Evolutionary conservation across 129 eudicot species (phyloP).

Genomic region (Scalesia atractyloides): DNA sequence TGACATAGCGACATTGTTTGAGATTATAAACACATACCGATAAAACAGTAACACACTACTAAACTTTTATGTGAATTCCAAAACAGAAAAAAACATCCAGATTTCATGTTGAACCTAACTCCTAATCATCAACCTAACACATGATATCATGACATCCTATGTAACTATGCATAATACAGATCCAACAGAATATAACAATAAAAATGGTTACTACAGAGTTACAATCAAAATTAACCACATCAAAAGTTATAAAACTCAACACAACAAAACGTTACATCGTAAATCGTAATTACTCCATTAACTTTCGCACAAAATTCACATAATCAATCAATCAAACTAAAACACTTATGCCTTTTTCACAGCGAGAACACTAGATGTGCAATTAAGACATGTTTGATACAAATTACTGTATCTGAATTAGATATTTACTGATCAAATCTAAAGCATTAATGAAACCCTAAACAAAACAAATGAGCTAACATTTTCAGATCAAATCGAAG

Average conservation of each 20-base stretch:
- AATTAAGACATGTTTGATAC: slow-evolving; percentile 11
- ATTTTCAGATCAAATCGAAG: slow-evolving; percentile 15
- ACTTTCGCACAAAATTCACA: no score
- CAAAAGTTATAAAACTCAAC: not conserved
- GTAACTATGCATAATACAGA: slow-evolving; percentile 8
- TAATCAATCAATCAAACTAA: not conserved
- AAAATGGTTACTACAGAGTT: not conserved
- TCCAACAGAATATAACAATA: slow-evolving; percentile 4
- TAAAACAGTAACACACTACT: not conserved
- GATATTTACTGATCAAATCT: not conserved
- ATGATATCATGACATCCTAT: slow-evolving; percentile 5
- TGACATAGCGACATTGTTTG: not conserved
- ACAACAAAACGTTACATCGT: slow-evolving; percentile 1
- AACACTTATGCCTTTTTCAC: not conserved
- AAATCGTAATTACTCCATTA: slow-evolving; percentile 15
- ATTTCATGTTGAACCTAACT: not conserved
- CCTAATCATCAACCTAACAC: slow-evolving; percentile 8
- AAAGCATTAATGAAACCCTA: slow-evolving; percentile 2
- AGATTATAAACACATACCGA: not conserved
- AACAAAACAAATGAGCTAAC: not conserved
- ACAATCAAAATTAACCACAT: not conserved
- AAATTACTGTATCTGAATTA: slow-evolving; percentile 11
- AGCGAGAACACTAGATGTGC: not conserved
- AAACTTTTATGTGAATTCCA: not conserved
- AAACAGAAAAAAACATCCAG: not conserved